Evolutionary conservation across 176 grass and related monocot species (phyloP), one percentile per base, ranked within the genome.

Genomic region (Lolium perenne): DNA sequence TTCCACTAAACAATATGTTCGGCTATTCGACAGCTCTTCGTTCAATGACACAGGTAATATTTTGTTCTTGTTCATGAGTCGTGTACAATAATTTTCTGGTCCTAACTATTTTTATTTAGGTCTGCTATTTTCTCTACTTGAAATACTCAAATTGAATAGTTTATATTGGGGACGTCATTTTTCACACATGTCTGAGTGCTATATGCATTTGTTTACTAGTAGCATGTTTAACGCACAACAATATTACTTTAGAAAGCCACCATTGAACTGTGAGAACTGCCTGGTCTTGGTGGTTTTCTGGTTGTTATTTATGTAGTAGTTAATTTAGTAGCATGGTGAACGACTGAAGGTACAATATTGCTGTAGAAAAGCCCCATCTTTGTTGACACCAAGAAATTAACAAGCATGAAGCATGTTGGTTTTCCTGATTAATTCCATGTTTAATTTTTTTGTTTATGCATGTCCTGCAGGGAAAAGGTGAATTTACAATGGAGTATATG

Each of bases 401-500:
- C 49, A 35, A 35, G 32, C 32, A 35, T 35, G 32, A 35, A 13
- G 25, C 15, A 65, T 47, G 38, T 8, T 9, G 1, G 15, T 62
- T 78, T 71, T 69, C 25, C 14, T 56, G 17, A 70, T 81, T 75
- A 51, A 29, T 65, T 53, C 35, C 17, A 65, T 41, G 46, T 59
- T 71, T 82, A 71, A 18, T 48, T 79, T 68, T 79, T 68, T 74
- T 61, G 41, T 71, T 86, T 1, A 64, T 84, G 9, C 60, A 41
- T 46, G 13, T 47, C 9, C 21, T 73, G 17, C 85, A 98, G 96
- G 96, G 96, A 20, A 98, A 98, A 89, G 96, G 96, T 12, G 96
- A 98, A 88, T 98, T 98, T 92, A 92, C 96, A 7, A 98, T 98
- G 96, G 96, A 98, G 86, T 98, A 98, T 85, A 75, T 94, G 38